phyloP scores from a whole-genome alignment of 192 early-diverging fungal genomes.

The Dissophora ornata region DNA sequence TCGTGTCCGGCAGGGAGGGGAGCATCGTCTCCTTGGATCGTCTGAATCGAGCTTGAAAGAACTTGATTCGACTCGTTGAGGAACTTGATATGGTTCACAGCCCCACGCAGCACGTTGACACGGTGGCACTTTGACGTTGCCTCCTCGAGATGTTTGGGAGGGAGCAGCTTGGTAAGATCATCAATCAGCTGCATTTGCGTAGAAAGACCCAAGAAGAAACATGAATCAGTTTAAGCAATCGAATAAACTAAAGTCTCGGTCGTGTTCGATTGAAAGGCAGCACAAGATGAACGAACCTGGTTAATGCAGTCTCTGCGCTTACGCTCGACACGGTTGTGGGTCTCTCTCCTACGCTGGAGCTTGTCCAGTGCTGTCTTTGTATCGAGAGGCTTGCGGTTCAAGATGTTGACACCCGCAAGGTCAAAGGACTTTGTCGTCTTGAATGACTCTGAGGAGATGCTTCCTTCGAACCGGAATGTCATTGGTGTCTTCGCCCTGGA shows the following conservation, averaged over 20 bases:
- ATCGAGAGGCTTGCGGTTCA: constrained; percentile 29
- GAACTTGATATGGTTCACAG: constrained; percentile 48
- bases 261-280: too few species aligned
- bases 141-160: constrained; percentile 46
- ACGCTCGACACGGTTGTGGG: constrained; percentile 81
- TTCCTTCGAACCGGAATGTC: constrained; percentile 47
- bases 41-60: constrained; percentile 14
- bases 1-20: neutral
- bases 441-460: constrained; percentile 43
- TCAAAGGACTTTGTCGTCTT: constrained; percentile 53
- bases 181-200: constrained; percentile 40
- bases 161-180: constrained; percentile 42
- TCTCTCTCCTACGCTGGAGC: constrained; percentile 74
- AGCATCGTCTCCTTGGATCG: constrained; percentile 19
- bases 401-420: constrained; percentile 46
- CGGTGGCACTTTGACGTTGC: constrained; percentile 42
- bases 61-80: constrained; percentile 42
- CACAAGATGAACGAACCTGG: constrained; percentile 25
- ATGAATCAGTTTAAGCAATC: too few species aligned
- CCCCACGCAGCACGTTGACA: constrained; percentile 46
- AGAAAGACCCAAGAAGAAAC: constrained; percentile 10
- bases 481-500: constrained; percentile 16
- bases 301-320: constrained; percentile 81
- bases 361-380: constrained; percentile 29
- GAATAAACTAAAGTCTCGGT: too few species aligned